Evolutionary conservation across 306 rosid species (phyloP).

Genomic region (Canavalia gladiata): DNA sequence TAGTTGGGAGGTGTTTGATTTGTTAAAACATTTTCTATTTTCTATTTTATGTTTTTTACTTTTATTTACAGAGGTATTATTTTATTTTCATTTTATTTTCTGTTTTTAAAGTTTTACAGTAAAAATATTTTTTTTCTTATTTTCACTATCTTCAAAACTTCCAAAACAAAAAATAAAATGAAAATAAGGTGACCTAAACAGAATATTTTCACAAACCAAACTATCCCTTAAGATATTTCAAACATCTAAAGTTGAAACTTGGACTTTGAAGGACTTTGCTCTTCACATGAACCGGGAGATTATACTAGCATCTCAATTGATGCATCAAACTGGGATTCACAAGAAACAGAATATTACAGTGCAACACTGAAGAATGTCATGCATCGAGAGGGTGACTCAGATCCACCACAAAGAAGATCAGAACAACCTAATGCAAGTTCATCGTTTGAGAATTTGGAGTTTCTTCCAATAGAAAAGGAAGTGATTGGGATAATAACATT

Average conservation of each 20-base stretch:
- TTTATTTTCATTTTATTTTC: too few relatives aligned
- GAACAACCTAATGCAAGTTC: slow-evolving; percentile 39
- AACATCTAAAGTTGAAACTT: background rate
- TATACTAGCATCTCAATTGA: slow-evolving; percentile 48
- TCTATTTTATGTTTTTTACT: too few relatives aligned
- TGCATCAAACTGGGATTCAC: slow-evolving; percentile 44
- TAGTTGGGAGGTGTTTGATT: background rate
- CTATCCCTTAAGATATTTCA: background rate
- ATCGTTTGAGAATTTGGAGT: slow-evolving; percentile 49
- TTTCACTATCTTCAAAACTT: too few relatives aligned
- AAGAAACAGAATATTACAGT: slow-evolving; percentile 54
- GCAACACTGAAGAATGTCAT: slow-evolving; percentile 48
- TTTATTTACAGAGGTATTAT: too few relatives aligned
- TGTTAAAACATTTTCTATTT: too few relatives aligned
- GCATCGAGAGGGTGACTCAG: slow-evolving; percentile 48
- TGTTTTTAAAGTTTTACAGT: too few relatives aligned
- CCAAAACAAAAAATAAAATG: too few relatives aligned
- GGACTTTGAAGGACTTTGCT: slow-evolving; percentile 40
- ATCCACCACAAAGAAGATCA: slow-evolving; percentile 39
- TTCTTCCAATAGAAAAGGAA: slow-evolving; percentile 52
- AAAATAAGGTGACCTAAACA: too few relatives aligned
- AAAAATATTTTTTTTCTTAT: too few relatives aligned
- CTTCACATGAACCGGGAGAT: slow-evolving; percentile 38
- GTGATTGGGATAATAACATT: slow-evolving; percentile 77
- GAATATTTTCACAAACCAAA: too few relatives aligned